Conservation (phyloP, 1,139 yeast genomes). For the Taiozyma onychis region DNA sequence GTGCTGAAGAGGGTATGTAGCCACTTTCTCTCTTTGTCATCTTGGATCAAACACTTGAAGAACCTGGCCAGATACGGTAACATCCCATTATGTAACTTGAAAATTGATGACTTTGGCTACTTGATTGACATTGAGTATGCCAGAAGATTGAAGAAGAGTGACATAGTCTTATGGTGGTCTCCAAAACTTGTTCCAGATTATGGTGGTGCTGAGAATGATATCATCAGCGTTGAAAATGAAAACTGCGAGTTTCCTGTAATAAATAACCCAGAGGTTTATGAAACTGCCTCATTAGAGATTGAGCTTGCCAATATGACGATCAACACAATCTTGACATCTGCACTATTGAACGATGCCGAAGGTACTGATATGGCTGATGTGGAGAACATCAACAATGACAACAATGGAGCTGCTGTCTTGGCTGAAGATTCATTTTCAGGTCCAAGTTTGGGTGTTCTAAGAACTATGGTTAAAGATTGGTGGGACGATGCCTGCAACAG, state of each 20-base stretch:
- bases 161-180: conserved; percentile 93
- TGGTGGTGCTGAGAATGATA: conserved; percentile 77
- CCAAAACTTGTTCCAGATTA: conserved; percentile 74
- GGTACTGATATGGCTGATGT: conserved; percentile 74
- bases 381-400: conserved; percentile 33
- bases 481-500: conserved; percentile 86
- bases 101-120: conserved; percentile 68
- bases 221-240: conserved; percentile 40
- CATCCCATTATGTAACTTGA: conserved; percentile 82
- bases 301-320: conserved; percentile 74
- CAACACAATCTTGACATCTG: conserved; percentile 80
- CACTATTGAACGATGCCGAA: conserved; percentile 83
- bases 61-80: conserved; percentile 66
- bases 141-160: conserved; percentile 57
- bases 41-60: conserved; percentile 67
- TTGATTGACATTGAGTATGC: conserved; percentile 86
- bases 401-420: conserved; percentile 47
- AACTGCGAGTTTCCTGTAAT: conserved; percentile 65
- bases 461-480: conserved; percentile 79
- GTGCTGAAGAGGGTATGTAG: conserved; percentile 64
- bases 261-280: conserved; percentile 76
- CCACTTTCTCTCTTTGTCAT: conserved; percentile 68
- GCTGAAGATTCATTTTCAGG: conserved; percentile 79
- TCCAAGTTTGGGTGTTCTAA: conserved; percentile 64
- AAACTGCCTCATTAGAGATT: conserved; percentile 74